Conservation (phyloP, 2,329 filamentous ascomycete species). For the Aspergillus texensis region DNA sequence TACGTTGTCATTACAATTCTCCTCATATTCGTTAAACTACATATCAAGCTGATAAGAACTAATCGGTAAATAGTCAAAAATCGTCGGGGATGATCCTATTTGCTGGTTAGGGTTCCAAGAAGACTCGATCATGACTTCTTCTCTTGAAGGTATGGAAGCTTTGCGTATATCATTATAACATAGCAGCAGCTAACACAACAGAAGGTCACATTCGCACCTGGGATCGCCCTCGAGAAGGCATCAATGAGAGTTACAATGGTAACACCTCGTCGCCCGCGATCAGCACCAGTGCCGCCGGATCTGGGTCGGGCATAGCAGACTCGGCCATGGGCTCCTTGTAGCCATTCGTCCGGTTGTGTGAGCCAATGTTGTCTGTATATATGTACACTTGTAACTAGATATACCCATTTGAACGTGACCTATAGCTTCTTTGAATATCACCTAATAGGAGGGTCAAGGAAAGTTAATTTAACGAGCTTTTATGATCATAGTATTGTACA, state of each 20-base stretch:
- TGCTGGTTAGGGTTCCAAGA: slow-evolving; percentile 94
- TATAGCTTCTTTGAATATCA: background rate
- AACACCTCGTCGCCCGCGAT: slow-evolving; percentile 22
- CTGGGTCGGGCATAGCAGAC: slow-evolving; percentile 18
- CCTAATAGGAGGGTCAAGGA: background rate
- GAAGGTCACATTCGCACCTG: slow-evolving; percentile 75
- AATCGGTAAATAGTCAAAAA: slow-evolving; percentile 64
- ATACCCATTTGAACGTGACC: slow-evolving; percentile 21
- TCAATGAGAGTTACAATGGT: slow-evolving; percentile 28
- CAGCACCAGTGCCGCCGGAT: slow-evolving; percentile 20
- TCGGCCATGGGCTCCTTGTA: slow-evolving; percentile 23
- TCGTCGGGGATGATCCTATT: slow-evolving; percentile 81
- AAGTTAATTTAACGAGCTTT: background rate
- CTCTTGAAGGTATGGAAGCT: slow-evolving; percentile 72
- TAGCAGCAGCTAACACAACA: slow-evolving; percentile 11
- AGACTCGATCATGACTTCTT: slow-evolving; percentile 88
- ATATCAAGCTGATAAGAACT: background rate
- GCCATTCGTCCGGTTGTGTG: background rate
- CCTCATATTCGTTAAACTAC: slow-evolving; percentile 8
- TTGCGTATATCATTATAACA: slow-evolving; percentile 6
- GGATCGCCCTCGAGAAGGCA: slow-evolving; percentile 62
- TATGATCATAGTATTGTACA: background rate
- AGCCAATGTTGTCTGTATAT: slow-evolving; percentile 13
- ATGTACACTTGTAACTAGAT: slow-evolving; percentile 17
- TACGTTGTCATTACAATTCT: slow-evolving; percentile 46